phyloP scores from a whole-genome alignment of 2,329 filamentous ascomycete species.

The Hypomyces rosellus region DNA sequence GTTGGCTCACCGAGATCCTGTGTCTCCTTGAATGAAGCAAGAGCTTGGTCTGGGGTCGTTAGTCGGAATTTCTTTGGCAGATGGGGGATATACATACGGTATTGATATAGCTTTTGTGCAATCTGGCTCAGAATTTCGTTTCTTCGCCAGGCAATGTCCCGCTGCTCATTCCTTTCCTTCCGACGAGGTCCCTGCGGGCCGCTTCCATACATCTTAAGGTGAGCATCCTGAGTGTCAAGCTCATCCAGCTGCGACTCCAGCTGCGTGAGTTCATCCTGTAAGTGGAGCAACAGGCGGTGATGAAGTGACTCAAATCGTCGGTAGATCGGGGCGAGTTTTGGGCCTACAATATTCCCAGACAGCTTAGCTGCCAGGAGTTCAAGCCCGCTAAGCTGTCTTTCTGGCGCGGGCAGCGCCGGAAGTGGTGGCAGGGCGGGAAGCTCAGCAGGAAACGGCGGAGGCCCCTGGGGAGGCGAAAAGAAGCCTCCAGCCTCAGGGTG shows the following conservation, averaged over 20 bases:
- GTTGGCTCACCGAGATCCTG: slow-evolving; percentile 45
- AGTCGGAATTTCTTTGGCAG: background rate
- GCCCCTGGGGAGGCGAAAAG: slow-evolving; percentile 1
- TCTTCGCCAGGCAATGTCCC: slow-evolving; percentile 53
- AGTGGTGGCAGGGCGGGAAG: background rate
- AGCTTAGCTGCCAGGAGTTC: slow-evolving; percentile 55
- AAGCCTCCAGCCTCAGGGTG: background rate
- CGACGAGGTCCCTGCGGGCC: slow-evolving; percentile 55
- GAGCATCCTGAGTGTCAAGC: slow-evolving; percentile 56
- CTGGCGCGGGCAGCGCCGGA: slow-evolving; percentile 16
- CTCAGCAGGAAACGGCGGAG: slow-evolving; percentile 1
- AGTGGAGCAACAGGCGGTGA: slow-evolving; percentile 71
- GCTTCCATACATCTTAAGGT: slow-evolving; percentile 35
- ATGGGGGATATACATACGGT: slow-evolving; percentile 43
- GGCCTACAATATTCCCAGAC: slow-evolving; percentile 18
- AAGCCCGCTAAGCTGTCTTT: slow-evolving; percentile 50
- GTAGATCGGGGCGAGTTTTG: slow-evolving; percentile 58
- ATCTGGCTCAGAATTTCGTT: slow-evolving; percentile 57
- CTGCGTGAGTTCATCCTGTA: slow-evolving; percentile 79
- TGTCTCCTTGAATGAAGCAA: slow-evolving; percentile 51
- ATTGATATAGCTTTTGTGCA: slow-evolving; percentile 60
- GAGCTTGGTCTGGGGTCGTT: slow-evolving; percentile 43
- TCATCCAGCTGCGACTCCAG: slow-evolving; percentile 70
- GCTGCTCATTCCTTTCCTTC: slow-evolving; percentile 46
- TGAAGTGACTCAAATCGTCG: slow-evolving; percentile 77